A percentile compares a stretch with the other conserved stretches of the same genome.
Conservation (phyloP, 352 stramenopile species). For the Pythium periplocum region DNA sequence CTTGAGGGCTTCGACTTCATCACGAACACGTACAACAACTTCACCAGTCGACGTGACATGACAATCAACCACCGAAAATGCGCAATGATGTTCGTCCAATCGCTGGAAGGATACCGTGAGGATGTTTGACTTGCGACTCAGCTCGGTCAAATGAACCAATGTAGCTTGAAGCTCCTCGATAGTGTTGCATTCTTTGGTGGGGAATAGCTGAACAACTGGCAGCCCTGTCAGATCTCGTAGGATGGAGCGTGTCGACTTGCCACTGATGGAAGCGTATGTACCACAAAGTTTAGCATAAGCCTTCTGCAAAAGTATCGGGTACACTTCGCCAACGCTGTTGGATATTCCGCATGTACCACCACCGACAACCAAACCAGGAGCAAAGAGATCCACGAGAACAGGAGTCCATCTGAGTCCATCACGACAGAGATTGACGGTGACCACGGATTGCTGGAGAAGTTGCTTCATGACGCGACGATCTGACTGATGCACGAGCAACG, state of each 20-base stretch:
- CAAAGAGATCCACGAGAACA: conserved; percentile 43
- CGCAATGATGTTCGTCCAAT: conserved; percentile 21
- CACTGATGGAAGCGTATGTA: conserved; percentile 24
- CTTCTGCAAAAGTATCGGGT: conserved; percentile 42
- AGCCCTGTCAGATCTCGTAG: conserved; percentile 38
- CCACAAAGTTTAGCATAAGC: conserved; percentile 51
- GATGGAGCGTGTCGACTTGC: conserved; percentile 23
- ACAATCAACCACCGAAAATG: conserved; percentile 15
- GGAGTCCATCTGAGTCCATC: not conserved
- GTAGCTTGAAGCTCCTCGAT: too few species aligned
- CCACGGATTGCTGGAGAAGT: not conserved
- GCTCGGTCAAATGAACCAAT: too few species aligned
- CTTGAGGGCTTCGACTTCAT: too few species aligned
- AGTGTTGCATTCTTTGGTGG: not conserved
- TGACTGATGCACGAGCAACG: not conserved
- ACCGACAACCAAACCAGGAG: conserved; percentile 31
- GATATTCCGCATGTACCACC: conserved; percentile 23
- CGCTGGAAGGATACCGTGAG: not conserved
- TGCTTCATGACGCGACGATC: not conserved
- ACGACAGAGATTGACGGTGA: conserved; percentile 4
- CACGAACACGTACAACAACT: too few species aligned
- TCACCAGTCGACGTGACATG: too few species aligned
- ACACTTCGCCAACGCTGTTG: conserved; percentile 25
- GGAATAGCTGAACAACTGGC: conserved; percentile 11
- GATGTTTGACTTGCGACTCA: not conserved